Conservation (phyloP, 345 rosid species). For the Eucalyptus pauciflora region DNA sequence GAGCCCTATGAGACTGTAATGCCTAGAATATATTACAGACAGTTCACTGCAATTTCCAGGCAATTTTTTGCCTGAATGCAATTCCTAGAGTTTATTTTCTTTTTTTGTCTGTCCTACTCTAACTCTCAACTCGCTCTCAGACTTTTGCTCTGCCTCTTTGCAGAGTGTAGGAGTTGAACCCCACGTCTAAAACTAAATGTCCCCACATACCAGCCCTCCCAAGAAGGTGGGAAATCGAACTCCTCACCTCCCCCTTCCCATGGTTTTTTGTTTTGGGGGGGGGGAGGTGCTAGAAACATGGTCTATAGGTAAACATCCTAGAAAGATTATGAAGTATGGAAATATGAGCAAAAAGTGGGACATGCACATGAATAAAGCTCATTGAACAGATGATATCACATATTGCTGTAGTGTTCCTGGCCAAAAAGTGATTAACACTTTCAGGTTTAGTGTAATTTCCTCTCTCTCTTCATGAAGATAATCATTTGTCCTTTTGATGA, state of each 20-base stretch:
- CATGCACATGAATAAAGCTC: not conserved
- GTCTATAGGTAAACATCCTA: not conserved
- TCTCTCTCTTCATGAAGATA: not conserved
- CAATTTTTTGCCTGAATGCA: not conserved
- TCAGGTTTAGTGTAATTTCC: not conserved
- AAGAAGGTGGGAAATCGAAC: no score
- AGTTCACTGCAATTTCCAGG: not conserved
- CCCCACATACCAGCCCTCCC: no score
- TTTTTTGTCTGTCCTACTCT: no score
- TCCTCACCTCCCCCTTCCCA: no score
- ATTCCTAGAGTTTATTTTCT: not conserved
- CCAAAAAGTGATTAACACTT: not conserved
- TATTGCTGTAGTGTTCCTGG: not conserved
- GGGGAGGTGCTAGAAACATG: not conserved
- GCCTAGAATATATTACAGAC: not conserved
- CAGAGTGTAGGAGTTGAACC: no score
- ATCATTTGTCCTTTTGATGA: not conserved
- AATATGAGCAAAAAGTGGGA: not conserved
- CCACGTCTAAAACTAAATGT: no score
- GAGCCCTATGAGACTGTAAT: not conserved
- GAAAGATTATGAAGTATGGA: not conserved
- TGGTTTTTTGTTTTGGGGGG: no score
- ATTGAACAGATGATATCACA: not conserved
- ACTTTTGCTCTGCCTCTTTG: no score
- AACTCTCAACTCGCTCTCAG: no score